Evolutionary conservation across 2,329 filamentous ascomycete genomes (phyloP).

Genomic region (Cytospora paraplurivora): DNA sequence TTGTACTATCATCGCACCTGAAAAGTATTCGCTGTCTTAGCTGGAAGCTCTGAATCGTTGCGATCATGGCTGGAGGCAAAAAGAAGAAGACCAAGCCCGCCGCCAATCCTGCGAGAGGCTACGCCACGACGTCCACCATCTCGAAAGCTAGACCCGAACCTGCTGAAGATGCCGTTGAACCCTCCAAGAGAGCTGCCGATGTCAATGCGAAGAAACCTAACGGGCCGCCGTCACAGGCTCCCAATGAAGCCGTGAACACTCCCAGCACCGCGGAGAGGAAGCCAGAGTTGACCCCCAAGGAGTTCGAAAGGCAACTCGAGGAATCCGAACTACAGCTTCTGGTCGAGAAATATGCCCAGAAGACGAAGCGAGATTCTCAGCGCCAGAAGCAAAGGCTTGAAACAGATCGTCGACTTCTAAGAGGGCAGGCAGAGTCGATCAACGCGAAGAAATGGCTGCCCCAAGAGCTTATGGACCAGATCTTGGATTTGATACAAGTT

Average conservation of each 20-base stretch:
- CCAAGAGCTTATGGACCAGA: conserved; percentile 73
- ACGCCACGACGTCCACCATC: conserved; percentile 89
- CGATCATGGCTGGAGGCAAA: conserved; percentile 67
- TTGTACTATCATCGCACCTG: neutral
- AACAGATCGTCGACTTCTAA: conserved; percentile 81
- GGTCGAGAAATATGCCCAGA: conserved; percentile 80
- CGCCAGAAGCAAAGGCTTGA: conserved; percentile 78
- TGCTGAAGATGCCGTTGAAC: conserved; percentile 37
- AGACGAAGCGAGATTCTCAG: conserved; percentile 75
- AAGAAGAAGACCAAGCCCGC: conserved; percentile 95
- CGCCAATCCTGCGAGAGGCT: conserved; percentile 85
- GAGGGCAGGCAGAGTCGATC: conserved; percentile 73
- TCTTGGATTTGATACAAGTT: conserved; percentile 71
- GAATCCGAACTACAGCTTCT: conserved; percentile 86
- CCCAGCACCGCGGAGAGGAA: conserved; percentile 38
- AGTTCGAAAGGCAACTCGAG: conserved; percentile 87
- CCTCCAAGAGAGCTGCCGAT: conserved; percentile 31
- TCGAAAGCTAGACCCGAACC: conserved; percentile 74
- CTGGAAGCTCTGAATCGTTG: neutral
- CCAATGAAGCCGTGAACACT: conserved; percentile 31
- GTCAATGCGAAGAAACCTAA: conserved; percentile 29
- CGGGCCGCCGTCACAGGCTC: conserved; percentile 30
- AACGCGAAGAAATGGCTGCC: conserved; percentile 79
- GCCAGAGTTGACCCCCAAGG: conserved; percentile 71
- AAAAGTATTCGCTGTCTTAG: conserved; percentile 1